Percentiles rank a stretch among this genome's conserved stretches.
These are phyloP conservation scores for Pluteus cervinus DNA, from an alignment of 768 basidiomycete species.

Conservation along the genomic window DNA sequence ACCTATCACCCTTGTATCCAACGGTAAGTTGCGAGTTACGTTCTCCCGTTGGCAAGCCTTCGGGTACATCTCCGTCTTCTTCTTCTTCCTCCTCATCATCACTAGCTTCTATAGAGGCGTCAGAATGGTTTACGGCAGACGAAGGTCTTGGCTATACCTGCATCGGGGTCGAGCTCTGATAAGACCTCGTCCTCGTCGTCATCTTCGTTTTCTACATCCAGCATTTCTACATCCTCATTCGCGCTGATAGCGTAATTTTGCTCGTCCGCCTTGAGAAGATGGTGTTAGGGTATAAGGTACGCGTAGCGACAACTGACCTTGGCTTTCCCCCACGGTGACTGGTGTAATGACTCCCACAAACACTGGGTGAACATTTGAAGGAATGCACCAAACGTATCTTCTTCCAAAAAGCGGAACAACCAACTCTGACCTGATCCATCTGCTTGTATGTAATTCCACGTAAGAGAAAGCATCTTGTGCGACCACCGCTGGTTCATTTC, in stretches of 20 bases:
- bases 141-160: conserved; percentile 36
- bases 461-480: conserved; percentile 60
- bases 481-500: conserved; percentile 74
- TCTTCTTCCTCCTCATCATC: conserved; percentile 34
- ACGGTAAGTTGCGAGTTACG: conserved; percentile 87
- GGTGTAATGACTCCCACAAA: conserved; percentile 78
- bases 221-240: conserved; percentile 87
- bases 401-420: conserved; percentile 65
- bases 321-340: conserved; percentile 68
- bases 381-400: conserved; percentile 55
- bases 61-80: conserved; percentile 38
- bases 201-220: conserved; percentile 64
- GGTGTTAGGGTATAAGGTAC: conserved; percentile 1
- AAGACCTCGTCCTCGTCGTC: conserved; percentile 76
- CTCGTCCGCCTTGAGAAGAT: conserved; percentile 61
- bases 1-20: conserved; percentile 92
- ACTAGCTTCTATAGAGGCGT: conserved; percentile 29
- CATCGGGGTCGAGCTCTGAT: conserved; percentile 58
- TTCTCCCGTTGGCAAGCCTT: conserved; percentile 44
- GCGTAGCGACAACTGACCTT: conserved; percentile 43
- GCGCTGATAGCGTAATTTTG: conserved; percentile 77
- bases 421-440: conserved; percentile 62
- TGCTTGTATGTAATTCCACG: conserved; percentile 78
- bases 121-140: conserved; percentile 3
- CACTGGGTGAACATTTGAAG: conserved; percentile 59